phyloP scores from a whole-genome alignment of 140 eudicot genomes.

The Cichorium intybus region DNA sequence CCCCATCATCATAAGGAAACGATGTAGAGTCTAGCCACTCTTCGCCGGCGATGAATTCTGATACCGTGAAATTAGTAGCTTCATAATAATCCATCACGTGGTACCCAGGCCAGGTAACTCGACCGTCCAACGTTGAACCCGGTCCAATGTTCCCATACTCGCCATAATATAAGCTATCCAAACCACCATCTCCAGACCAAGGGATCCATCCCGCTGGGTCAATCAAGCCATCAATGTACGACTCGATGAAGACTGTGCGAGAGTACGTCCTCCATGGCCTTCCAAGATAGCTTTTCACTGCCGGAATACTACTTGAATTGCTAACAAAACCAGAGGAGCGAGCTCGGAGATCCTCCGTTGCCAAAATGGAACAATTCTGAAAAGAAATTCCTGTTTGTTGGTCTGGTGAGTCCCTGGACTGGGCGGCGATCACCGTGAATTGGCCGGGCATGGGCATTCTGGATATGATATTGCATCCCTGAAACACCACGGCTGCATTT shows the following conservation, averaged over 20 bases:
- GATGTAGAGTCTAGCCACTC: slow-evolving; percentile 91
- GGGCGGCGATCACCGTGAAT: slow-evolving; percentile 81
- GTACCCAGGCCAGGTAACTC: slow-evolving; percentile 77
- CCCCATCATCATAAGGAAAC: slow-evolving; percentile 75
- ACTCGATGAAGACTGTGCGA: slow-evolving; percentile 59
- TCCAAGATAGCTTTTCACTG: slow-evolving; percentile 68
- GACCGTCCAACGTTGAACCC: slow-evolving; percentile 45
- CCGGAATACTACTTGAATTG: background rate
- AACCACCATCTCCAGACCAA: slow-evolving; percentile 58
- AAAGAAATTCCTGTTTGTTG: slow-evolving; percentile 72
- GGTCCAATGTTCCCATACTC: slow-evolving; percentile 77
- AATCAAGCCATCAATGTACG: slow-evolving; percentile 68
- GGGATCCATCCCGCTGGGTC: slow-evolving; percentile 67
- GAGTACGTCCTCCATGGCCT: slow-evolving; percentile 81
- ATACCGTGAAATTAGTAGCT: slow-evolving; percentile 67
- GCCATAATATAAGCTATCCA: slow-evolving; percentile 72
- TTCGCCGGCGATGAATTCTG: slow-evolving; percentile 65
- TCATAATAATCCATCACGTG: slow-evolving; percentile 77
- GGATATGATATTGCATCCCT: slow-evolving; percentile 67
- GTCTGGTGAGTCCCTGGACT: slow-evolving; percentile 48
- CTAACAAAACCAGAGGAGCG: background rate
- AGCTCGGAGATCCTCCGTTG: slow-evolving; percentile 43
- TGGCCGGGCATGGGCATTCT: slow-evolving; percentile 76
- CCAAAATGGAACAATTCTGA: slow-evolving; percentile 70
- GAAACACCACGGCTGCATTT: slow-evolving; percentile 81